These are phyloP conservation scores for Dendrostoma leiphaemia DNA, from an alignment of 2,329 filamentous ascomycete species.

Conservation along the genomic window DNA sequence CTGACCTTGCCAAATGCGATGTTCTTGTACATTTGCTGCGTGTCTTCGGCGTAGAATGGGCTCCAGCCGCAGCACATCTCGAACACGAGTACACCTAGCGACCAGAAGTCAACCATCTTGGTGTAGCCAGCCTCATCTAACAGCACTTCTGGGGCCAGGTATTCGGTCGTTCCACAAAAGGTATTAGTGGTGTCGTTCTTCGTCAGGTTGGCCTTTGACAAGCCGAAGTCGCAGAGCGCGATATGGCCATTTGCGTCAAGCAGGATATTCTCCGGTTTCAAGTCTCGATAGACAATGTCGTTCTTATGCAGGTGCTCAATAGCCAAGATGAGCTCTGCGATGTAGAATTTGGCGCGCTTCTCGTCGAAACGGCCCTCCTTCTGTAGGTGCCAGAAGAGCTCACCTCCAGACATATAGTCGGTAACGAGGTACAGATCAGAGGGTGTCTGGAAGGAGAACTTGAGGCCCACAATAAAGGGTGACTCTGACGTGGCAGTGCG, in stretches of 20 bases:
- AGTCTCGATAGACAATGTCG: constrained; percentile 95
- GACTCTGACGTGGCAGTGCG: constrained; percentile 94
- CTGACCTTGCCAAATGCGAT: constrained; percentile 98
- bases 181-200: constrained; percentile 99
- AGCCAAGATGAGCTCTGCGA: constrained; percentile 92
- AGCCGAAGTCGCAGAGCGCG: constrained; percentile 92
- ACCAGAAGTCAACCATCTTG: constrained; percentile 99
- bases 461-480: constrained; percentile 94
- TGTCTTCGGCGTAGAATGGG: constrained; percentile 97
- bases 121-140: constrained; percentile 97
- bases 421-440: constrained; percentile 98
- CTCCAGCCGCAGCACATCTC: constrained; percentile 99
- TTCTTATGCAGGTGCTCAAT: constrained; percentile 94
- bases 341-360: constrained; percentile 95
- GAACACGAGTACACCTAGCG: constrained; percentile 91
- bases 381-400: constrained; percentile 98
- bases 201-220: constrained; percentile 95
- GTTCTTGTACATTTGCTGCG: constrained; percentile 99
- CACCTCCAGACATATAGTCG: constrained; percentile 98
- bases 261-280: constrained; percentile 97
- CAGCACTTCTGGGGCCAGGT: constrained; percentile 91
- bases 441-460: constrained; percentile 97
- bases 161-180: constrained; percentile 97
- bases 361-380: constrained; percentile 96
- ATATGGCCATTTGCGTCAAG: constrained; percentile 97